Percentiles rank a stretch among this genome's conserved stretches.
Conservation (phyloP, 2,329 filamentous ascomycete genomes). For the Pestalotiopsis sp. region DNA sequence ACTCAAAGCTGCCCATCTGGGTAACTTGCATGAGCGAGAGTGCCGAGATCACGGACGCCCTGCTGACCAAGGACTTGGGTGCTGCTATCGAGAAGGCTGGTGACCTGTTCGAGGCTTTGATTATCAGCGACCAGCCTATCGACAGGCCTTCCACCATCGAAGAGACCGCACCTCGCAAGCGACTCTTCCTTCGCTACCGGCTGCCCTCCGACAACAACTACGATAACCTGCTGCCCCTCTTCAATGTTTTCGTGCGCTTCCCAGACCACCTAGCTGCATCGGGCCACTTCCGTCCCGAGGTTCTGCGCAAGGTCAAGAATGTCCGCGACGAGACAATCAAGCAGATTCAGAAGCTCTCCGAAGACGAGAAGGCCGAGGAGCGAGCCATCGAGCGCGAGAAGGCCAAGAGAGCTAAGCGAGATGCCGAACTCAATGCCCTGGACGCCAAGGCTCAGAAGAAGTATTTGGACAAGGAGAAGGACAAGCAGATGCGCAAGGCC, state of each 20-base stretch:
- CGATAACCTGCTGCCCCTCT: constrained; percentile 69
- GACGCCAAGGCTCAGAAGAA: constrained; percentile 85
- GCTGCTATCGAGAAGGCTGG: constrained; percentile 78
- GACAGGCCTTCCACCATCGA: constrained; percentile 89
- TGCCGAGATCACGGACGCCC: constrained; percentile 85
- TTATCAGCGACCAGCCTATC: constrained; percentile 85
- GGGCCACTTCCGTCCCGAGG: constrained; percentile 88
- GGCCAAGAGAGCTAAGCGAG: constrained; percentile 86
- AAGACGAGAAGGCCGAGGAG: constrained; percentile 82
- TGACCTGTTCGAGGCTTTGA: constrained; percentile 80
- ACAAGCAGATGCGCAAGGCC: constrained; percentile 66
- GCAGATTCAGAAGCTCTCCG: constrained; percentile 77
- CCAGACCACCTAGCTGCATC: constrained; percentile 75
- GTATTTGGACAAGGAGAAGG: constrained; percentile 78
- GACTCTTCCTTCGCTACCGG: constrained; percentile 76
- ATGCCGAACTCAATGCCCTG: constrained; percentile 75
- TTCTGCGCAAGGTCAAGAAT: constrained; percentile 78
- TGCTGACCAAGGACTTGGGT: constrained; percentile 87
- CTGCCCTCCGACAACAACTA: constrained; percentile 67
- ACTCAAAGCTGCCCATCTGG: constrained; percentile 86
- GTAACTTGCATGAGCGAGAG: constrained; percentile 95
- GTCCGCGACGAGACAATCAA: constrained; percentile 80
- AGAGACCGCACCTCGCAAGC: constrained; percentile 83
- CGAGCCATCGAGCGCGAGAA: constrained; percentile 70
- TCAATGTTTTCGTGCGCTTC: constrained; percentile 81